phyloP scores from a whole-genome alignment of 192 early-diverging fungal species.

The Chytriomyces confervae region DNA sequence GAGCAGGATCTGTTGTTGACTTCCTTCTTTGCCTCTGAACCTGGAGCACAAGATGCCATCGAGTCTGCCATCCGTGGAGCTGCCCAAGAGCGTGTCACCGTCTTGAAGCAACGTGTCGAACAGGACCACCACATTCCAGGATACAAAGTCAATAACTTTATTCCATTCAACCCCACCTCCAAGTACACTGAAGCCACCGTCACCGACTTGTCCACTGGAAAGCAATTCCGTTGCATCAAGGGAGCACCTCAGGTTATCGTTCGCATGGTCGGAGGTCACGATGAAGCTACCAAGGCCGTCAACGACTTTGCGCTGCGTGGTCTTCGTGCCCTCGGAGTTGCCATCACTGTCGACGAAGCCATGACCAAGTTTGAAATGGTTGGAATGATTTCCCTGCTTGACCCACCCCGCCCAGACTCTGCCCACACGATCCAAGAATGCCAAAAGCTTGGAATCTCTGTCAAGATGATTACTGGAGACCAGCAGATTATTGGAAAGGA shows the following conservation, averaged over 20 bases:
- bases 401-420: constrained; percentile 92
- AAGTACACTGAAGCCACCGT: constrained; percentile 90
- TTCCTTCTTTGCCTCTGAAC: constrained; percentile 82
- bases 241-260: constrained; percentile 93
- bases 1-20: constrained; percentile 81
- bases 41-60: constrained; percentile 87
- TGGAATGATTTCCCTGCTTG: constrained; percentile 90
- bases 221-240: constrained; percentile 86
- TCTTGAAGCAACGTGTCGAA: constrained; percentile 64
- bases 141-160: constrained; percentile 82
- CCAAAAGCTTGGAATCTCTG: constrained; percentile 73
- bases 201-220: constrained; percentile 69
- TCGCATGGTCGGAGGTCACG: constrained; percentile 65
- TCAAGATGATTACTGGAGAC: constrained; percentile 97
- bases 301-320: constrained; percentile 85
- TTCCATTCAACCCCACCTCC: constrained; percentile 86
- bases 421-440: constrained; percentile 87
- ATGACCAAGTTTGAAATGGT: constrained; percentile 79
- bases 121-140: constrained; percentile 74
- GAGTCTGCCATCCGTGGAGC: constrained; percentile 86
- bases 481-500: constrained; percentile 89
- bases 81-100: constrained; percentile 74
- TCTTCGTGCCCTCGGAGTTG: constrained; percentile 89
- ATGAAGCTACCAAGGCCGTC: constrained; percentile 81
- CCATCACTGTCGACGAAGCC: constrained; percentile 71